Evolutionary conservation across 257 asterid species (phyloP).

Genomic region (Solanum pinnatisectum): DNA sequence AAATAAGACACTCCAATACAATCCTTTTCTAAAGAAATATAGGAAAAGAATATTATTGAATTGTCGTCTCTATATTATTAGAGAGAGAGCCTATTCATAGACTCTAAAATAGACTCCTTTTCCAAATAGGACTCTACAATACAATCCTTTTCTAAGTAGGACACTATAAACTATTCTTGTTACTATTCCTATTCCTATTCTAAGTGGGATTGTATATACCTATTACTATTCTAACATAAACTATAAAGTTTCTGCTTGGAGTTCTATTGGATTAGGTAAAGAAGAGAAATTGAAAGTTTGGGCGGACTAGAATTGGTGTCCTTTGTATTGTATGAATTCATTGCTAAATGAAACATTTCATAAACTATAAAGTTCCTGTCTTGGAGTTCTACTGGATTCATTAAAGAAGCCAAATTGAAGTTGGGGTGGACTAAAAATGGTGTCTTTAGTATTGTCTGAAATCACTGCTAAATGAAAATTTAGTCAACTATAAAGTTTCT

Average conservation of each 20-base stretch:
- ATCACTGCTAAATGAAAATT: background rate
- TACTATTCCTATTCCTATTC: too few relatives aligned
- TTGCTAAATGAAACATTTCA: background rate
- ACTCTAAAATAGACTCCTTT: too few relatives aligned
- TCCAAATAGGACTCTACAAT: too few relatives aligned
- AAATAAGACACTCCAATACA: too few relatives aligned
- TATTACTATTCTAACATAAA: background rate
- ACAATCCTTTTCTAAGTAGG: too few relatives aligned
- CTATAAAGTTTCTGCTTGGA: background rate
- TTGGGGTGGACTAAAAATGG: background rate
- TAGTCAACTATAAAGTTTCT: background rate
- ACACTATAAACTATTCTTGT: too few relatives aligned
- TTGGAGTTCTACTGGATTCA: background rate
- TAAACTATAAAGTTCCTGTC: background rate
- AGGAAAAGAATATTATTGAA: too few relatives aligned
- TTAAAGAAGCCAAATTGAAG: background rate
- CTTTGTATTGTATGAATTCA: background rate
- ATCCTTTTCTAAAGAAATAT: too few relatives aligned
- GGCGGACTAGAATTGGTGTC: background rate
- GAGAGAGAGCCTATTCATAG: too few relatives aligned
- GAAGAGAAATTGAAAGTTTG: background rate
- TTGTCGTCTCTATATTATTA: too few relatives aligned
- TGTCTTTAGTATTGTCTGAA: background rate
- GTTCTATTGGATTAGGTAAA: background rate
- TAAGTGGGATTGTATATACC: too few relatives aligned